phyloP scores from a whole-genome alignment of 805 yeast species.

The Naumovozyma dairenensis region DNA sequence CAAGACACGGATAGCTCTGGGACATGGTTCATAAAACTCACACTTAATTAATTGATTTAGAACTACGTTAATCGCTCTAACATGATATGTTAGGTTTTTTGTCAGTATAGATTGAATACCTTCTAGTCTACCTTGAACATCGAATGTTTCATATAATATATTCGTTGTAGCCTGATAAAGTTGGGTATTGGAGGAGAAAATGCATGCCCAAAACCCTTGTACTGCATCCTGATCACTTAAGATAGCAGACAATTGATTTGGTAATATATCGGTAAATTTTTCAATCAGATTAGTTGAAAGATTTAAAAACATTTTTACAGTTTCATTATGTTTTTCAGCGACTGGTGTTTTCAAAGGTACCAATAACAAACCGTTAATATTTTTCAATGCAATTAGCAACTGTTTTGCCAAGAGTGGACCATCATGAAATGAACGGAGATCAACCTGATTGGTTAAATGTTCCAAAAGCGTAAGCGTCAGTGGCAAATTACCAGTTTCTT shows the following conservation, averaged over 20 bases:
- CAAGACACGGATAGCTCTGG: constrained; percentile 60
- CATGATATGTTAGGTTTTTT: constrained; percentile 34
- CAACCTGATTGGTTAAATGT: constrained; percentile 17
- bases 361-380: constrained; percentile 26
- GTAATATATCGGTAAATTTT: constrained; percentile 34
- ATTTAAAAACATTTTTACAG: constrained; percentile 22
- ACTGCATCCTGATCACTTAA: constrained; percentile 36
- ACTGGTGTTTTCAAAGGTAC: constrained; percentile 14
- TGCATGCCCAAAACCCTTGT: constrained; percentile 63
- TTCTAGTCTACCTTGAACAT: constrained; percentile 70
- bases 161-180: constrained; percentile 63
- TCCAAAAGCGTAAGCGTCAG: constrained; percentile 28
- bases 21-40: constrained; percentile 59
- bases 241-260: constrained; percentile 31
- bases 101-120: constrained; percentile 51
- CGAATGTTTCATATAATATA: constrained; percentile 65
- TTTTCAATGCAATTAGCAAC: constrained; percentile 22
- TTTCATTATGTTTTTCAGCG: constrained; percentile 19
- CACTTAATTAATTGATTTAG: constrained; percentile 37
- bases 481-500: constrained; percentile 19
- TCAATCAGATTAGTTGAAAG: constrained; percentile 29
- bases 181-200: constrained; percentile 50
- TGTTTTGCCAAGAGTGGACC: constrained; percentile 26
- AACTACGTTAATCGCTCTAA: constrained; percentile 41
- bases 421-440: constrained; percentile 22